A percentile compares a stretch with the other conserved stretches of the same genome.
Evolutionary conservation across 495 filamentous ascomycete species (phyloP).

Genomic region (Penicillium psychrofluorescens): DNA sequence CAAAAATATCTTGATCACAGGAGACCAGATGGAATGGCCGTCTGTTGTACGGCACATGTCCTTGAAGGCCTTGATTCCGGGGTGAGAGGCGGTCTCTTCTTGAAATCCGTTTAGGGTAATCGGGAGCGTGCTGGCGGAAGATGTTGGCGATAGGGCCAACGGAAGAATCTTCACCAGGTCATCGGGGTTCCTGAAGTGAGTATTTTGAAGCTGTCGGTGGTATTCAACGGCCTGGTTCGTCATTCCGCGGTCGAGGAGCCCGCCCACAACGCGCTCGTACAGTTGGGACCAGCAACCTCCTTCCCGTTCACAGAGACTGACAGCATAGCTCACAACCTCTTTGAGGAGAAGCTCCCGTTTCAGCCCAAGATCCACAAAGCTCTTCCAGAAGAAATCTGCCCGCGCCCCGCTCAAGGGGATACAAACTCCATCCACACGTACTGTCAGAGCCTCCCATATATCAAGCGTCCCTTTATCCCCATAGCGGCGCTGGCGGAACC

Average conservation of each 20-base stretch:
- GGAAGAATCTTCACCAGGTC: conserved; percentile 33
- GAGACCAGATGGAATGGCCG: conserved; percentile 51
- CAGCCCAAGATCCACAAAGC: conserved; percentile 44
- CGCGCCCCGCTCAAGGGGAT: conserved; percentile 40
- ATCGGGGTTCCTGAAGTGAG: conserved; percentile 17
- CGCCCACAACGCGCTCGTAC: conserved; percentile 42
- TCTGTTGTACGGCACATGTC: conserved; percentile 34
- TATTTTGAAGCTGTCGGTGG: conserved; percentile 34
- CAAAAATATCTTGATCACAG: conserved; percentile 50
- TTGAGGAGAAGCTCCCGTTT: conserved; percentile 39
- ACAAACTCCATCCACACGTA: conserved; percentile 28
- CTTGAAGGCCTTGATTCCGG: conserved; percentile 35
- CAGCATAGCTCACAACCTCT: conserved; percentile 48
- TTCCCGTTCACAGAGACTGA: conserved; percentile 38
- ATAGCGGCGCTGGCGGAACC: conserved; percentile 52
- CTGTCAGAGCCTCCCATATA: conserved; percentile 57
- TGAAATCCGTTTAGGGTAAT: no score
- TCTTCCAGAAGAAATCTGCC: conserved; percentile 52
- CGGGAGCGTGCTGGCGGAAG: conserved; percentile 3
- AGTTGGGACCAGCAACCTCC: conserved; percentile 38
- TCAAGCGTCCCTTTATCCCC: conserved; percentile 49
- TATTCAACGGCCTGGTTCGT: conserved; percentile 35
- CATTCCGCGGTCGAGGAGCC: conserved; percentile 32
- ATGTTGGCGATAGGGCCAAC: conserved; percentile 12
- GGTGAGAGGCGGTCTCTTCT: conserved; percentile 1